Base-by-base conservation (phyloP, 2,329 filamentous ascomycete species). In the Ceratocystis lukuohia region DNA sequence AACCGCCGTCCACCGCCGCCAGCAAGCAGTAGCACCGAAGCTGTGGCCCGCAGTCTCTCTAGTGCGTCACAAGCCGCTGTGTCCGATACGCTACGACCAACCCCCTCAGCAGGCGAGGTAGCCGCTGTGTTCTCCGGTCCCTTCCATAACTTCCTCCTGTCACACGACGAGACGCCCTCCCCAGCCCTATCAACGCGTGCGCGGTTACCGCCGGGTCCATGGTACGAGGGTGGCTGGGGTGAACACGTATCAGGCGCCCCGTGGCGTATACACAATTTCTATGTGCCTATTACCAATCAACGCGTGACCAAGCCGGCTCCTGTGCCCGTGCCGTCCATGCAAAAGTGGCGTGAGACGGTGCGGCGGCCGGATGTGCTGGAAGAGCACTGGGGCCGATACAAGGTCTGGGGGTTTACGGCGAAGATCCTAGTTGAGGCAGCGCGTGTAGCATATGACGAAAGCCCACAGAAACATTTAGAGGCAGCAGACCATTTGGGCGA, bases 391-490 rank as follows among this genome's bases (percentile, higher is more conserved):
- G 78, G 78, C 2, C 80, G 88, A 46, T 96, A 94, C 76, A 86
- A 88, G 70, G 91, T 97, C 3, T 96, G 92, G 83, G 93, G 93
- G 17, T 93, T 97, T 90, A 97, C 93, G 65, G 93, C 91, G 2
- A 80, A 91, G 64, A 93, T 97, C 65, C 75, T 96, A 65, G 89
- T 96, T 4, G 93, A 97, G 76, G 88, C 88, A 3, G 92, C 93
- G 44, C 80, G 89, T 69, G 81, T 96, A 20, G 93, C 92, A 22
- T 97, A 94, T 74, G 87, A 77, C 1, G 82, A 88, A 76, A 84
- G 89, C 73, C 93, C 93, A 3, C 53, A 57, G 22, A 7, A 25
- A 5, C 88, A 91, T 73, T 96, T 96, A 74, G 90, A 95, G 77
- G 81, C 84, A 70, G 84, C 84, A 65, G 71, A 72, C 2, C 75